Conservation (phyloP, 2,329 filamentous ascomycete genomes). For the Aureobasidium lini region DNA sequence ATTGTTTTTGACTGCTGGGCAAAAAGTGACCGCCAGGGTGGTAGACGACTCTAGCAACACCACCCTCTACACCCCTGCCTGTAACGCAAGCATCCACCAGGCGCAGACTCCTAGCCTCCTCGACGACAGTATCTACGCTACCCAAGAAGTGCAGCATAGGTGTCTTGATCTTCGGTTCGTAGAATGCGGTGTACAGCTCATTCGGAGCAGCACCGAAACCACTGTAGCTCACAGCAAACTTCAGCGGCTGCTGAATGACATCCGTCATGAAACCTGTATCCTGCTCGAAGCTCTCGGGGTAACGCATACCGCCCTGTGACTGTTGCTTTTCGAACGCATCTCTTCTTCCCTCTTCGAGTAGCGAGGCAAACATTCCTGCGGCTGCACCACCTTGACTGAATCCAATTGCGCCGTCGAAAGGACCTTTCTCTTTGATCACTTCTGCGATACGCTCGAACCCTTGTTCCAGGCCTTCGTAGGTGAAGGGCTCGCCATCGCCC, state of each 20-base stretch:
- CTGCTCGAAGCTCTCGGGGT: constrained; percentile 42
- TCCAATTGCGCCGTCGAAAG: constrained; percentile 70
- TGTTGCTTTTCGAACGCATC: constrained; percentile 42
- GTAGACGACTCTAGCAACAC: constrained; percentile 46
- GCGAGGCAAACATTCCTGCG: constrained; percentile 62
- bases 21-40: constrained; percentile 90
- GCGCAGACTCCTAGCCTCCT: constrained; percentile 61
- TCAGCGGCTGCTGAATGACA: constrained; percentile 47
- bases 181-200: constrained; percentile 58
- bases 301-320: constrained; percentile 40
- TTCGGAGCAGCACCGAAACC: constrained; percentile 63
- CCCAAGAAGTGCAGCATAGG: constrained; percentile 77
- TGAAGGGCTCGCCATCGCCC: constrained; percentile 47
- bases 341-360: constrained; percentile 53
- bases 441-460: constrained; percentile 59
- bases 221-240: constrained; percentile 69
- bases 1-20: constrained; percentile 69
- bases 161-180: constrained; percentile 67
- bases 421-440: constrained; percentile 54
- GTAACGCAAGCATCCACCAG: constrained; percentile 59
- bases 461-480: constrained; percentile 61
- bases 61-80: constrained; percentile 34
- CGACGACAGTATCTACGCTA: constrained; percentile 78
- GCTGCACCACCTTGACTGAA: constrained; percentile 75
- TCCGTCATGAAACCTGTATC: constrained; percentile 27